A percentile compares a stretch with the other conserved stretches of the same genome.
phyloP scores from a whole-genome alignment of 2,329 filamentous ascomycete species.

The Colletotrichum tabaci region DNA sequence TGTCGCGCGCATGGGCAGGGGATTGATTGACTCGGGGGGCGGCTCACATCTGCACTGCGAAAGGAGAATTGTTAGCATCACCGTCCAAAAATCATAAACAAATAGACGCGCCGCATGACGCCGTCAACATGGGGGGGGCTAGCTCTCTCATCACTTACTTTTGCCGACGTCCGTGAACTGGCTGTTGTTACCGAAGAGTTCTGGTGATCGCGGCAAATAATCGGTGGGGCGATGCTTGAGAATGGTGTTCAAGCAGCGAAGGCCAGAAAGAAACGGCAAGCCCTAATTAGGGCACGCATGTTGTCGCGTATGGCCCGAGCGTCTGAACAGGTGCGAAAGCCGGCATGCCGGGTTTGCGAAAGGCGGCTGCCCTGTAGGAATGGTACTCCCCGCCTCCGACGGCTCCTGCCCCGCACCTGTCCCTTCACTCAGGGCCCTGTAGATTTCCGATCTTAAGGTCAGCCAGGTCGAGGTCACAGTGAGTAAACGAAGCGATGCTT shows the following conservation, averaged over 20 bases:
- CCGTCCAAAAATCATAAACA: not conserved
- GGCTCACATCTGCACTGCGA: slow-evolving; percentile 91
- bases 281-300: slow-evolving; percentile 42
- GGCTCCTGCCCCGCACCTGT: not conserved
- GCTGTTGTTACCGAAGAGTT: slow-evolving; percentile 51
- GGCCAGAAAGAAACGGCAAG: slow-evolving; percentile 29
- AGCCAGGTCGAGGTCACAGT: not conserved
- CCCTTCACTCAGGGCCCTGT: slow-evolving; percentile 10
- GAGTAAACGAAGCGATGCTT: not conserved
- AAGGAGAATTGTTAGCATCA: slow-evolving; percentile 46
- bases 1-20: slow-evolving; percentile 35
- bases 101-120: not conserved
- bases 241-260: slow-evolving; percentile 34
- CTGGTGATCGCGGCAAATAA: slow-evolving; percentile 38
- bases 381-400: not conserved
- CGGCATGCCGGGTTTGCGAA: not conserved
- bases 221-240: slow-evolving; percentile 39
- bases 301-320: slow-evolving; percentile 8
- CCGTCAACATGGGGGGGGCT: slow-evolving; percentile 9
- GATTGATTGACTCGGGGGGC: slow-evolving; percentile 42
- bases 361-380: slow-evolving; percentile 12
- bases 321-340: slow-evolving; percentile 6
- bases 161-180: slow-evolving; percentile 67
- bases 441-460: not conserved
- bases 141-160: slow-evolving; percentile 64